phyloP scores from a whole-genome alignment of 306 rosid genomes.

The Lablab purpureus region DNA sequence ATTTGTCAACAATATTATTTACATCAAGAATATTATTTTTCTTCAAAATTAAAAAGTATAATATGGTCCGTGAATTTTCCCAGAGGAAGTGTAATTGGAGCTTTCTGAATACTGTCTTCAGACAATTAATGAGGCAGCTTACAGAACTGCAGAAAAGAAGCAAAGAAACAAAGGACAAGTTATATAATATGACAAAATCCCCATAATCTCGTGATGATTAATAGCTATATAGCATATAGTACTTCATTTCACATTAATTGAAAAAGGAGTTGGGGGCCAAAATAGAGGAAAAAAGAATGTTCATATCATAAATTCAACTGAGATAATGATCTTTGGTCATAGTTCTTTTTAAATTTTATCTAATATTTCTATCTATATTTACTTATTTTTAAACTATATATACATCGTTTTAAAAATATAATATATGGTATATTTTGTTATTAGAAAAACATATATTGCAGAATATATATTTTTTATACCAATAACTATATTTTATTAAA shows the following conservation, averaged over 20 bases:
- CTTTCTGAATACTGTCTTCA: conserved; percentile 28
- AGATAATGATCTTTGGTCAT: neutral
- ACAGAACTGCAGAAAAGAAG: conserved; percentile 32
- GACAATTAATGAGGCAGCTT: conserved; percentile 1
- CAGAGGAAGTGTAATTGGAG: conserved; percentile 31
- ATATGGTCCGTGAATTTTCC: conserved; percentile 2
- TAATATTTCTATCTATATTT: too few relatives aligned
- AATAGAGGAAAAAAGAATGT: conserved; percentile 6
- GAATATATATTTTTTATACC: too few relatives aligned
- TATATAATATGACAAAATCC: conserved; percentile 52
- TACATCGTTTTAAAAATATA: too few relatives aligned
- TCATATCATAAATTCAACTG: neutral
- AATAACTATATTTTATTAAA: too few relatives aligned
- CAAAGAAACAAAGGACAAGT: conserved; percentile 51
- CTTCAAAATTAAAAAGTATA: neutral
- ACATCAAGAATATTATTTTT: neutral
- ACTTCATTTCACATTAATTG: conserved; percentile 16
- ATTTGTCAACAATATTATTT: neutral
- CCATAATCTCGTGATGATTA: conserved; percentile 65
- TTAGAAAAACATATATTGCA: too few relatives aligned
- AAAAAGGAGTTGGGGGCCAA: conserved; percentile 42
- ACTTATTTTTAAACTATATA: too few relatives aligned
- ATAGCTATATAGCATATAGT: conserved; percentile 53
- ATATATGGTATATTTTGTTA: too few relatives aligned
- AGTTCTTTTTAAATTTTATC: too few relatives aligned